A percentile compares a stretch with the other conserved stretches of the same genome.
phyloP scores from a whole-genome alignment of 148 eudicot genomes.

The Amaranthus hypochondriacus region DNA sequence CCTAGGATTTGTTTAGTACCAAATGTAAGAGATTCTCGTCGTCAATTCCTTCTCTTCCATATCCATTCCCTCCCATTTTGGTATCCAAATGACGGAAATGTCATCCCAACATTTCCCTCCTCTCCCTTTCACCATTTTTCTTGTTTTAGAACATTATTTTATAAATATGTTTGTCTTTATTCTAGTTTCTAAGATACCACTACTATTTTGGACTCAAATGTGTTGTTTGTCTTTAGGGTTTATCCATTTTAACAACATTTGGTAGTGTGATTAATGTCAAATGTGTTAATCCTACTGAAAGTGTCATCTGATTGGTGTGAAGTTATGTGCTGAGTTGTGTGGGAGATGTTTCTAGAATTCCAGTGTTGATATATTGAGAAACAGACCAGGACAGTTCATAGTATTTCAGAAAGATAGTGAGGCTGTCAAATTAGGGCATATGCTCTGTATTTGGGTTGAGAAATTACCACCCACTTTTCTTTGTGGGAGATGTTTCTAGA shows the following conservation, averaged over 20 bases:
- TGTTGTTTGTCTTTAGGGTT: neutral
- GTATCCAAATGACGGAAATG: no score
- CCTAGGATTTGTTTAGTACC: no score
- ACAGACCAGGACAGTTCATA: neutral
- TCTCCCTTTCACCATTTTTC: neutral
- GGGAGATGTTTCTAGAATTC: neutral
- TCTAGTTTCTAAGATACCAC: neutral
- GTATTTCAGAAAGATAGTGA: neutral
- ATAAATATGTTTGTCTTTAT: neutral
- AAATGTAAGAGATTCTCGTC: no score
- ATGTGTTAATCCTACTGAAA: neutral
- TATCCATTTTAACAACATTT: neutral
- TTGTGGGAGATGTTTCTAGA: neutral
- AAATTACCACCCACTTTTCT: neutral
- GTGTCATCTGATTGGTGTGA: neutral
- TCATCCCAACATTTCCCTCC: no score
- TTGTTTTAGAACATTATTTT: neutral
- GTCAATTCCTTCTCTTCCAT: no score
- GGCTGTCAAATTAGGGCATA: no score
- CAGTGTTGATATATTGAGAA: neutral
- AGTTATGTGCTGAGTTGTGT: neutral
- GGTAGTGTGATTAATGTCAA: conserved; percentile 8
- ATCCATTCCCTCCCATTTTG: no score
- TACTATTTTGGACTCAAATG: neutral
- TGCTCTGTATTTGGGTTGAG: neutral